Percentiles rank a stretch among this genome's conserved stretches.
These are phyloP conservation scores for Stephanodiscus minutulus DNA, from an alignment of 108 stramenopile species.

Conservation along the genomic window DNA sequence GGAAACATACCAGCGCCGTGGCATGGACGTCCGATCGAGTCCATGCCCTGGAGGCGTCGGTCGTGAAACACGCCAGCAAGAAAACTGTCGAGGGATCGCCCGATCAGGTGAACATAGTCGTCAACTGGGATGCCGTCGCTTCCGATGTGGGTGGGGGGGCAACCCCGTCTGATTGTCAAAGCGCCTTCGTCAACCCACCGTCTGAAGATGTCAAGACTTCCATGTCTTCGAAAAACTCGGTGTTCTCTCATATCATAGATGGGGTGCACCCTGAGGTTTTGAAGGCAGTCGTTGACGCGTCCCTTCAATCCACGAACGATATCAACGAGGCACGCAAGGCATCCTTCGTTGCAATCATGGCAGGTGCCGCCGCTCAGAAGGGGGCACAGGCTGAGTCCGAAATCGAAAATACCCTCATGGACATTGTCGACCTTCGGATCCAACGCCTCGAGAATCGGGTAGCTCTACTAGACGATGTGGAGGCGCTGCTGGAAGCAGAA, in stretches of 20 bases:
- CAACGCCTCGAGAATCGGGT: conserved; percentile 82
- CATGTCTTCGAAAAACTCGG: conserved; percentile 9
- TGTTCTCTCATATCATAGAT: conserved; percentile 57
- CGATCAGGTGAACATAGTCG: conserved; percentile 1
- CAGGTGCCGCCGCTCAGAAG: conserved; percentile 56
- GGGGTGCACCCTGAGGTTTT: conserved; percentile 57
- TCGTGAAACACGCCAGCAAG: conserved; percentile 16
- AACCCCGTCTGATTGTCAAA: conserved; percentile 66
- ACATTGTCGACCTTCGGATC: conserved; percentile 77
- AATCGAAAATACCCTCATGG: conserved; percentile 58
- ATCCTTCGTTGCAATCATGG: conserved; percentile 53
- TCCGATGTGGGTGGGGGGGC: conserved; percentile 57
- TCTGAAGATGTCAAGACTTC: conserved; percentile 14
- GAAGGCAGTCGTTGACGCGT: conserved; percentile 51
- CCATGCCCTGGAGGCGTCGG: conserved; percentile 26
- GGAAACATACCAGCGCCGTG: conserved; percentile 29
- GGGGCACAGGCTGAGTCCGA: conserved; percentile 56
- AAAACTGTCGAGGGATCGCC: conserved; percentile 1
- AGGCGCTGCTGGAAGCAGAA: conserved; percentile 87
- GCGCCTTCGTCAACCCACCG: conserved; percentile 59
- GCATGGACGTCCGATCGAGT: conserved; percentile 37
- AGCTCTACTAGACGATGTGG: conserved; percentile 80
- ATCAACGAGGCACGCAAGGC: conserved; percentile 61
- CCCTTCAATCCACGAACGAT: conserved; percentile 55
- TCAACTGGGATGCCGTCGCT: conserved; percentile 78